Conservation (phyloP, 2,329 filamentous ascomycete genomes). For the Phyllosticta ampelicida region DNA sequence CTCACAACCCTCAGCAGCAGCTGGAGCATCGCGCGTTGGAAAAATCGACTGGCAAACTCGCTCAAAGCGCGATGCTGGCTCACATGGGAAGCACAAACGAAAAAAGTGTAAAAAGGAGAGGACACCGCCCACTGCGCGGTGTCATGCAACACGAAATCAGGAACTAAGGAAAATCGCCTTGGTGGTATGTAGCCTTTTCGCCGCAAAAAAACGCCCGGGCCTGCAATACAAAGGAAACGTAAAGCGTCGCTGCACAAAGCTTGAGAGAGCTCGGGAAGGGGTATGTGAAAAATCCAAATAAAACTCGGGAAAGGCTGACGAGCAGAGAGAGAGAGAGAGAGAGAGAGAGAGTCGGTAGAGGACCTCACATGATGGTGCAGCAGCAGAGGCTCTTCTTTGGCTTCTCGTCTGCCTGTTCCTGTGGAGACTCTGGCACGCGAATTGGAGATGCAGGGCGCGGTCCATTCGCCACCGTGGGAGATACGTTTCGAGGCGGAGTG, state of each 20-base stretch:
- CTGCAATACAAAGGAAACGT: conserved; percentile 6
- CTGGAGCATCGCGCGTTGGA: neutral
- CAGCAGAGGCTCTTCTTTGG: conserved; percentile 54
- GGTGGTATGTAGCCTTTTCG: conserved; percentile 7
- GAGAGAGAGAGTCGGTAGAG: neutral
- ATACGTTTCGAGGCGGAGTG: conserved; percentile 12
- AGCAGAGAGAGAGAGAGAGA: no score
- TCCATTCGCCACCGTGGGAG: conserved; percentile 19
- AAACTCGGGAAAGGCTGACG: neutral
- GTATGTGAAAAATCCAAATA: conserved; percentile 9
- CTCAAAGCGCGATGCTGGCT: conserved; percentile 4
- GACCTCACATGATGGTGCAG: conserved; percentile 60
- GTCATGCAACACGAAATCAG: conserved; percentile 2
- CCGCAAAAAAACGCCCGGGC: conserved; percentile 1
- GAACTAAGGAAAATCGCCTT: neutral
- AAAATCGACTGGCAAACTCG: neutral
- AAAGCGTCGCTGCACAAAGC: conserved; percentile 10
- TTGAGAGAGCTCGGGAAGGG: conserved; percentile 4
- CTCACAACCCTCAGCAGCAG: neutral
- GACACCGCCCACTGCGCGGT: conserved; percentile 4
- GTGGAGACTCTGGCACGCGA: conserved; percentile 42
- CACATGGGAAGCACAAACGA: neutral
- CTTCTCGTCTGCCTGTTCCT: conserved; percentile 37
- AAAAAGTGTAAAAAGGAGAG: neutral
- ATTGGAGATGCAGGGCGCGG: conserved; percentile 34